Evolutionary conservation across 257 asterid genomes (phyloP), one percentile per base, ranked within the genome.

Genomic region (Solanum habrochaites): DNA sequence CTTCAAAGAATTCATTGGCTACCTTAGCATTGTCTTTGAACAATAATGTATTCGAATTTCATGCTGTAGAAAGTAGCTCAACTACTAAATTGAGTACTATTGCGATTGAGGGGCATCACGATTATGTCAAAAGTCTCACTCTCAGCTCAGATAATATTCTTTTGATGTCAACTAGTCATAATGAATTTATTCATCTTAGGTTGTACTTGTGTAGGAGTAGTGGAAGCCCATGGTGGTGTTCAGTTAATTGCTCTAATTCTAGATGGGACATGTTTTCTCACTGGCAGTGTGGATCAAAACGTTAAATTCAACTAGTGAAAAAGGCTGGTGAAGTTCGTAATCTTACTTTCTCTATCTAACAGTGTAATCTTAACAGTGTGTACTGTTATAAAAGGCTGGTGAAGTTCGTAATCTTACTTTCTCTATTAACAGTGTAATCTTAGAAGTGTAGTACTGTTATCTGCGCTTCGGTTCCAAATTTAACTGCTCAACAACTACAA

Each of bases 31-130:
- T 95, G 92, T 93, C 98, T 72, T 90, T 97, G 87, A 93, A 93
- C 91, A 94, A 94, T 89, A 97, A 94, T 87, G 75, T 89, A 29
- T 85, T 97, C 88, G 96, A 95, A 91, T 64, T 91, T 77, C 93
- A 95, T 92, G 91, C 96, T 71, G 86, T 95, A 85, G 94, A 91
- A 74, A 89, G 89, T 67, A 82, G 87, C 20, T 86, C 94, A 49
- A 84, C 90, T 64, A 88, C 92, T 35, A 97, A 91, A 90, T 75
- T 90, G 70, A 90, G 91, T 89, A 85, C 91, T 67, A 89, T 97
- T 93, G 98, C 94, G 89, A 95, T 95, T 86, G 98, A 93, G 88
- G 99, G 98, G 39, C 98, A 97, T 93, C 98, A 96, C 78, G 90
- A 98, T 85, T 97, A 89, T 88, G 90, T 95, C 86, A 92, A 98